These are phyloP conservation scores for Citrus cavaleriei DNA, from an alignment of 345 rosid species.

Conservation along the genomic window DNA sequence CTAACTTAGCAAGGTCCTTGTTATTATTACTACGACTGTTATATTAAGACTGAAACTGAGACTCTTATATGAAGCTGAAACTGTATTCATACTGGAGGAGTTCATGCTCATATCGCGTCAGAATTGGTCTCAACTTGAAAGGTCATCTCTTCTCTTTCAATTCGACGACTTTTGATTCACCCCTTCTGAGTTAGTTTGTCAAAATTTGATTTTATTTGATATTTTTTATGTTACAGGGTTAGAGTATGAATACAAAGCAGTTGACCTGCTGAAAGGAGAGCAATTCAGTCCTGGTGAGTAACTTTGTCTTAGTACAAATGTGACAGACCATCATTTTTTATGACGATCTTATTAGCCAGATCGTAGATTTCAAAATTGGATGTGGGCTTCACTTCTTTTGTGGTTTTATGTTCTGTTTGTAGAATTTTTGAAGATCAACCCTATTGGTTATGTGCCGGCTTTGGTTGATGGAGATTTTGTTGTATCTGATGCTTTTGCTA, in stretches of 20 bases:
- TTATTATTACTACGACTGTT: background rate
- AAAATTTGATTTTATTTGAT: background rate
- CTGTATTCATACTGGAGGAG: conserved; percentile 73
- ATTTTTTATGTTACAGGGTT: conserved; percentile 39
- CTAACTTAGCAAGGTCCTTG: no score
- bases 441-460: conserved; percentile 74
- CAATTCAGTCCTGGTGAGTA: conserved; percentile 54
- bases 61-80: conserved; percentile 22
- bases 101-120: conserved; percentile 71
- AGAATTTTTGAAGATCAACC: conserved; percentile 73
- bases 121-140: conserved; percentile 77
- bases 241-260: conserved; percentile 58
- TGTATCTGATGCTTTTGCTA: conserved; percentile 73
- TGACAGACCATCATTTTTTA: background rate
- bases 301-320: background rate
- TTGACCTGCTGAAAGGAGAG: conserved; percentile 54
- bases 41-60: background rate
- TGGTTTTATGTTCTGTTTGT: background rate
- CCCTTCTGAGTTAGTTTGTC: background rate
- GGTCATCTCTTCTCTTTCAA: conserved; percentile 21
- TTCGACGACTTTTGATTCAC: background rate
- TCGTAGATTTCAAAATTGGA: background rate
- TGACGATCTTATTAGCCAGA: background rate
- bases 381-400: background rate
- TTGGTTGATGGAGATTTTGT: conserved; percentile 71